phyloP scores from a whole-genome alignment of 2,329 filamentous ascomycete species.

The Phaeomoniella chlamydospora region DNA sequence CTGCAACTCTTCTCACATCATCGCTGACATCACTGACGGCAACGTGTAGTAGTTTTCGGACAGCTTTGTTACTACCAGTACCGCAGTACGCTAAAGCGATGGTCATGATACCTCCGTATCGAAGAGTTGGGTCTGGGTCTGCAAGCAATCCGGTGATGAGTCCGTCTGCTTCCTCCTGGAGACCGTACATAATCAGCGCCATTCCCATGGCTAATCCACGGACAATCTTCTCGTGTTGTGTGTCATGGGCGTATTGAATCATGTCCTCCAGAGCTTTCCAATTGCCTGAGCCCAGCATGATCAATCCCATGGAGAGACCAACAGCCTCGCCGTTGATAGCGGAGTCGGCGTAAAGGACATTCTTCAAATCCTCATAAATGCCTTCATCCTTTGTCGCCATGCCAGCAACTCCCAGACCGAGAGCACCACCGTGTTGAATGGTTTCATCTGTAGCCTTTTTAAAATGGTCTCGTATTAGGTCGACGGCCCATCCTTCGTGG shows the following conservation, averaged over 20 bases:
- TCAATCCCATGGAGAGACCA: conserved; percentile 87
- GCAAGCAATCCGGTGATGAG: conserved; percentile 86
- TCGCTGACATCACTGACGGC: conserved; percentile 97
- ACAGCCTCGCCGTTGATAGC: conserved; percentile 95
- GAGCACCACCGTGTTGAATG: conserved; percentile 88
- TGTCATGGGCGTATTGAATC: conserved; percentile 96
- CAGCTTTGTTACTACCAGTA: conserved; percentile 95
- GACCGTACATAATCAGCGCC: conserved; percentile 95
- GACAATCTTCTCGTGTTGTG: conserved; percentile 97
- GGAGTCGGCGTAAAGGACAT: conserved; percentile 80
- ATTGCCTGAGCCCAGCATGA: conserved; percentile 97
- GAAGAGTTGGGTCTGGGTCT: conserved; percentile 82
- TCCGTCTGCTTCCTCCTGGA: conserved; percentile 87
- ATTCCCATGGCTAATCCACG: conserved; percentile 90
- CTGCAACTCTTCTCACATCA: conserved; percentile 86
- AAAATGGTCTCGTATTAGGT: conserved; percentile 30
- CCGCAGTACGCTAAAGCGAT: conserved; percentile 95
- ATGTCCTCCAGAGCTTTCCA: conserved; percentile 87
- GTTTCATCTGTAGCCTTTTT: conserved; percentile 52
- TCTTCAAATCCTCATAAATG: conserved; percentile 83
- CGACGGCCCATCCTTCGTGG: conserved; percentile 71
- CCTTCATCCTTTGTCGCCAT: conserved; percentile 90
- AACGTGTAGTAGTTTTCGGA: conserved; percentile 85
- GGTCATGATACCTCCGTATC: conserved; percentile 98
- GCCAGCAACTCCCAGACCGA: conserved; percentile 88